Conservation (phyloP, 2,329 filamentous ascomycete genomes). For the Aspergillus hiratsukae region DNA sequence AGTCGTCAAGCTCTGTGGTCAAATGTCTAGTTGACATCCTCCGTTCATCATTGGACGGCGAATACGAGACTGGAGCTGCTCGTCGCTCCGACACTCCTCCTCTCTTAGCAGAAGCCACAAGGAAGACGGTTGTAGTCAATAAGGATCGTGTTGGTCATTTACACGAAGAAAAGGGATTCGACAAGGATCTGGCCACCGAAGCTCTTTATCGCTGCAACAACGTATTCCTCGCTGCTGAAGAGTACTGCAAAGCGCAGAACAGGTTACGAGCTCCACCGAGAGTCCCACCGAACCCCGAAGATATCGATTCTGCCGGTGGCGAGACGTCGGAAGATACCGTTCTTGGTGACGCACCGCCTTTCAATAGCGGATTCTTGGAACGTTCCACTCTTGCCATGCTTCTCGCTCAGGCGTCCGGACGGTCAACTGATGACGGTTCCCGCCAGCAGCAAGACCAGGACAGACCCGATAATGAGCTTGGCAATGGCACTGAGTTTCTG, state of each 20-base stretch:
- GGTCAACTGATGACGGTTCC: slow-evolving; percentile 20
- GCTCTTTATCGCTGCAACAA: slow-evolving; percentile 80
- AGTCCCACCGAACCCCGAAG: slow-evolving; percentile 62
- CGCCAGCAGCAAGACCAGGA: slow-evolving; percentile 18
- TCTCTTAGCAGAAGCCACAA: slow-evolving; percentile 41
- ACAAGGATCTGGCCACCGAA: slow-evolving; percentile 65
- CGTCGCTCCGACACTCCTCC: slow-evolving; percentile 59
- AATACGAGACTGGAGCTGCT: slow-evolving; percentile 65
- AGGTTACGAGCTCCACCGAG: slow-evolving; percentile 56
- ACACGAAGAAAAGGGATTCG: slow-evolving; percentile 45
- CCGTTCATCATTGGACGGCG: slow-evolving; percentile 70
- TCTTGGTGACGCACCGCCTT: slow-evolving; percentile 23
- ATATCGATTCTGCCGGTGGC: slow-evolving; percentile 39
- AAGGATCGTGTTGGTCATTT: slow-evolving; percentile 43
- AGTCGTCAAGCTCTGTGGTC: slow-evolving; percentile 69
- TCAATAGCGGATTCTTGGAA: slow-evolving; percentile 24
- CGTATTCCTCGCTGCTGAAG: slow-evolving; percentile 53
- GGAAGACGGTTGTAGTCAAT: slow-evolving; percentile 51
- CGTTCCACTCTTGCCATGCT: slow-evolving; percentile 32
- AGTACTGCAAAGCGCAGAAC: slow-evolving; percentile 69
- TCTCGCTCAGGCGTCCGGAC: slow-evolving; percentile 27
- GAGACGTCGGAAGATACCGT: slow-evolving; percentile 28
- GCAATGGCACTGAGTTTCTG: slow-evolving; percentile 33
- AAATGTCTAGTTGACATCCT: slow-evolving; percentile 80
- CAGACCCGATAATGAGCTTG: slow-evolving; percentile 22